Evolutionary conservation across 2,329 filamentous ascomycete genomes (phyloP).

Genomic region (Nothomitra cinnamomea): DNA sequence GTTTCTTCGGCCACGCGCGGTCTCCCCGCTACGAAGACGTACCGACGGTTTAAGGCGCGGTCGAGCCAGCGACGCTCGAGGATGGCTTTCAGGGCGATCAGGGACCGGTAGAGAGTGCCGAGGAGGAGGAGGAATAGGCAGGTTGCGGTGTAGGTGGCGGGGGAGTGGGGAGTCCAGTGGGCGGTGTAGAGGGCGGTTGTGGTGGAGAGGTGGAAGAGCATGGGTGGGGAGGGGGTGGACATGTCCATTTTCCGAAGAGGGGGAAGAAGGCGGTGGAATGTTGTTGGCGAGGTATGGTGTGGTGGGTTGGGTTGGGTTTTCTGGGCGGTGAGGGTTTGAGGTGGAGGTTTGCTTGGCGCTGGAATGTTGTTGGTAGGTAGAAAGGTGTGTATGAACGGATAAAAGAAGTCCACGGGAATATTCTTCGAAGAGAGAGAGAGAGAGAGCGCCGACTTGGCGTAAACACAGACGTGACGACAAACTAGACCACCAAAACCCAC

Average conservation of each 20-base stretch:
- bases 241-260: conserved; percentile 18
- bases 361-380: too few relatives aligned
- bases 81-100: conserved; percentile 51
- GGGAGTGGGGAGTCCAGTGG: conserved; percentile 54
- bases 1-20: conserved; percentile 40
- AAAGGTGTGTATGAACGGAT: too few relatives aligned
- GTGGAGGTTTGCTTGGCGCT: too few relatives aligned
- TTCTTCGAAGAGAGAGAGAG: too few relatives aligned
- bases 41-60: conserved; percentile 55
- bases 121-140: conserved; percentile 82
- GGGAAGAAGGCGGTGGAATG: conserved; percentile 3
- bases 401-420: too few relatives aligned
- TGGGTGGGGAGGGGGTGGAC: too few relatives aligned
- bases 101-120: conserved; percentile 47
- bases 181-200: conserved; percentile 47
- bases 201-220: conserved; percentile 44
- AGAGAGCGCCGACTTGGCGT: too few relatives aligned
- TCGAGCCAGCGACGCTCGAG: conserved; percentile 53
- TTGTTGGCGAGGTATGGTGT: not conserved
- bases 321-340: too few relatives aligned
- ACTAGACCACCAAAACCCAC: too few relatives aligned
- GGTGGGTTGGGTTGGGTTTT: too few relatives aligned
- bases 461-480: too few relatives aligned
- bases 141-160: conserved; percentile 55
- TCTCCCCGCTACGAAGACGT: conserved; percentile 55